These are phyloP conservation scores for Nadsonia commutata DNA, from an alignment of 1,139 yeast species.

Conservation along the genomic window DNA sequence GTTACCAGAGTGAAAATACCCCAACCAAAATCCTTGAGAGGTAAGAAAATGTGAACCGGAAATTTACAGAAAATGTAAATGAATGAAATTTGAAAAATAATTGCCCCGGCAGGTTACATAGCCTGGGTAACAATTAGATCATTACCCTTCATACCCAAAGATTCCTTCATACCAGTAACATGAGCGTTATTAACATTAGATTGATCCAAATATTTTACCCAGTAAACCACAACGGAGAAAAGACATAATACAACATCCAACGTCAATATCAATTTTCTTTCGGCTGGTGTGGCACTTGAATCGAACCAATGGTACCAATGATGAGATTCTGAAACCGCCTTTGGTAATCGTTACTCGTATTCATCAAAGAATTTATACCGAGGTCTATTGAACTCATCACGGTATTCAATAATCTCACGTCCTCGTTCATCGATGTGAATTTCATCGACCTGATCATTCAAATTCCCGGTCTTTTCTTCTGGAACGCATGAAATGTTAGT, in stretches of 20 bases:
- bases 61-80: constrained; percentile 25
- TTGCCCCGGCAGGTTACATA: constrained; percentile 20
- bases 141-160: constrained; percentile 35
- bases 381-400: constrained; percentile 5
- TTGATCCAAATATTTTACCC: constrained; percentile 24
- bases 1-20: constrained; percentile 40
- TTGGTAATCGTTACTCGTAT: constrained; percentile 3
- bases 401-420: constrained; percentile 2
- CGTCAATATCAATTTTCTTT: constrained; percentile 19
- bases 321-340: constrained; percentile 1
- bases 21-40: constrained; percentile 40
- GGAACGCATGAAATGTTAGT: neutral
- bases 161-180: constrained; percentile 49
- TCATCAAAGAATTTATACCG: constrained; percentile 6
- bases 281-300: constrained; percentile 9
- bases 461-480: neutral
- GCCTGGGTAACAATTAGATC: constrained; percentile 37
- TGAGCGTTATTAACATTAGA: constrained; percentile 31
- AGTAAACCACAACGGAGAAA: constrained; percentile 20
- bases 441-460: neutral
- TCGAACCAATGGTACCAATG: constrained; percentile 6
- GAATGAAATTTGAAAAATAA: constrained; percentile 34
- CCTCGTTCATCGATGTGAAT: neutral
- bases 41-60: constrained; percentile 42
- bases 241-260: constrained; percentile 18